A percentile compares a stretch with the other conserved stretches of the same genome.
phyloP scores from a whole-genome alignment of 2,329 filamentous ascomycete species.

The Balansia obtecta region DNA sequence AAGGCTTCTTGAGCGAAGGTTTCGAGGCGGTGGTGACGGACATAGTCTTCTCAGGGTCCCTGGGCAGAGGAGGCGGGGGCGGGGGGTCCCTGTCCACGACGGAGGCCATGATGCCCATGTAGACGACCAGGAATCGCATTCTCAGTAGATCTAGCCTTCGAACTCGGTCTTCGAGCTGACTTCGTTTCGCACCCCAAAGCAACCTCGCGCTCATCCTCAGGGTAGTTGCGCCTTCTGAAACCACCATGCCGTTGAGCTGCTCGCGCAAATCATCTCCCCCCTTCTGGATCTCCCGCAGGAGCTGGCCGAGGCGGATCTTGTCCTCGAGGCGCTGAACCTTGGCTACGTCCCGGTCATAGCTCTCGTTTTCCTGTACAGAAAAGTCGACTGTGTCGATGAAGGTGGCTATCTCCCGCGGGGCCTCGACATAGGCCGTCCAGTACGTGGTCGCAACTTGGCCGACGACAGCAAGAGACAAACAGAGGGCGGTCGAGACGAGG shows the following conservation, averaged over 20 bases:
- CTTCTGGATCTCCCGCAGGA: constrained; percentile 50
- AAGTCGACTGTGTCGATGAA: constrained; percentile 50
- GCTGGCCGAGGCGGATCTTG: constrained; percentile 43
- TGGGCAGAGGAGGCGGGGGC: constrained; percentile 16
- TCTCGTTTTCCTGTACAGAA: constrained; percentile 52
- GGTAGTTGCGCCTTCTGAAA: constrained; percentile 29
- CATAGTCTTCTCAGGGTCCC: constrained; percentile 23
- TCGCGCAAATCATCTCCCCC: constrained; percentile 49
- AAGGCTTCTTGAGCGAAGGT: constrained; percentile 25
- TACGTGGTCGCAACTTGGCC: constrained; percentile 39
- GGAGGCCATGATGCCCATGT: constrained; percentile 44
- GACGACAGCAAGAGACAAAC: constrained; percentile 42
- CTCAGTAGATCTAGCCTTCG: constrained; percentile 47
- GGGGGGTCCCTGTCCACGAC: constrained; percentile 22
- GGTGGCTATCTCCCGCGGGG: constrained; percentile 43
- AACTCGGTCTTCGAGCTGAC: constrained; percentile 42
- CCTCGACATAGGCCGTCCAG: constrained; percentile 42
- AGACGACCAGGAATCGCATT: constrained; percentile 52
- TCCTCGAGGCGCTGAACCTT: constrained; percentile 47
- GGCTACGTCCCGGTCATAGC: constrained; percentile 47
- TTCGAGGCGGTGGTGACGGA: constrained; percentile 18
- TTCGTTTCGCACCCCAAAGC: constrained; percentile 45
- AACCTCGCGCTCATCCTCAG: constrained; percentile 38
- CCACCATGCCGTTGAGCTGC: constrained; percentile 40
- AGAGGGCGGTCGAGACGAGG: constrained; percentile 44